Percentiles rank a stretch among this genome's conserved stretches.
These are phyloP conservation scores for Rachicladosporium sp. DNA, from an alignment of 2,329 filamentous ascomycete genomes.

Conservation along the genomic window DNA sequence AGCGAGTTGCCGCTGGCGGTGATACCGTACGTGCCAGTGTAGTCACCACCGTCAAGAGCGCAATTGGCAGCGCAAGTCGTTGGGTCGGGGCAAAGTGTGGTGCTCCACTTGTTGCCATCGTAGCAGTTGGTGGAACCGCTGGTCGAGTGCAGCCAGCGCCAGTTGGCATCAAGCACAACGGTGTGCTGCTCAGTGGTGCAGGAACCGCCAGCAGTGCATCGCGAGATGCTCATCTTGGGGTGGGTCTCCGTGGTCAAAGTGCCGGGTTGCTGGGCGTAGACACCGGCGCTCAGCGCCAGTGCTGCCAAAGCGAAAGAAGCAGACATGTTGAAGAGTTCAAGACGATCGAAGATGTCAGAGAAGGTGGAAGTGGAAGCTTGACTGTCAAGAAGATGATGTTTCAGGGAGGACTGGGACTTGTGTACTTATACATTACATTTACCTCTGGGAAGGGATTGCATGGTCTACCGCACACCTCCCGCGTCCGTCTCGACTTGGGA, in stretches of 20 bases:
- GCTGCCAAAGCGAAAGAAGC: slow-evolving; percentile 27
- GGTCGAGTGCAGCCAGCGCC: slow-evolving; percentile 37
- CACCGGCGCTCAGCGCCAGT: slow-evolving; percentile 28
- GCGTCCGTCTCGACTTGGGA: no score
- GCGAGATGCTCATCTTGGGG: slow-evolving; percentile 22
- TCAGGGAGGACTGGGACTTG: no score
- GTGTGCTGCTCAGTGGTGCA: slow-evolving; percentile 25
- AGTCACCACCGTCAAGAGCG: slow-evolving; percentile 45
- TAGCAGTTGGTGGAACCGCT: slow-evolving; percentile 38
- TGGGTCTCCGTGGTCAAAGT: slow-evolving; percentile 29
- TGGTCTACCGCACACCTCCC: no score
- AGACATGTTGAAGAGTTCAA: slow-evolving; percentile 22
- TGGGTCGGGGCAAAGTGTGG: slow-evolving; percentile 27
- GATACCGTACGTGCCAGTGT: slow-evolving; percentile 43
- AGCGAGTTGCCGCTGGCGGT: slow-evolving; percentile 37
- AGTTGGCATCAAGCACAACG: slow-evolving; percentile 36
- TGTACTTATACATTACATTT: no score
- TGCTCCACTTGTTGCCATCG: slow-evolving; percentile 33
- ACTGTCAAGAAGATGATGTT: no score
- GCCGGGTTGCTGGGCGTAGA: slow-evolving; percentile 31
- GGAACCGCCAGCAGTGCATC: slow-evolving; percentile 25
- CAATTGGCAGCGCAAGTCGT: slow-evolving; percentile 41
- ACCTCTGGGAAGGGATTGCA: no score
- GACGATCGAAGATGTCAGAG: no score
- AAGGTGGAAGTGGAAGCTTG: no score